These are phyloP conservation scores for Curvularia eragrostidis DNA, from an alignment of 2,329 filamentous ascomycete genomes.

Conservation along the genomic window DNA sequence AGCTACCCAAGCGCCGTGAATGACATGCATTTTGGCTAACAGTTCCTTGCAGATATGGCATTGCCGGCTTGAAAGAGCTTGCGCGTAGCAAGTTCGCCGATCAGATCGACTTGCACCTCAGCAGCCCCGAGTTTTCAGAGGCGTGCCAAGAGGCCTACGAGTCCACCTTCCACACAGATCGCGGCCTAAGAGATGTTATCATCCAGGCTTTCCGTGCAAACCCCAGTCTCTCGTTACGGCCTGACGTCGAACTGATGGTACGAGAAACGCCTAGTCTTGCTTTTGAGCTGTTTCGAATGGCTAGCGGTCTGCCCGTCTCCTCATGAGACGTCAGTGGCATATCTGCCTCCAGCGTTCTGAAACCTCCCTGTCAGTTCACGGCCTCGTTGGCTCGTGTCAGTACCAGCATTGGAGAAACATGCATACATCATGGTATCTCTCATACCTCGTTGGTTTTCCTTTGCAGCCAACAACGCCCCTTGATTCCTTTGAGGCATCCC, in stretches of 20 bases:
- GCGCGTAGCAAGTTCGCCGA: slow-evolving; percentile 56
- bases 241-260: slow-evolving; percentile 55
- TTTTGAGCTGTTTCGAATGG: slow-evolving; percentile 58
- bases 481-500: background rate
- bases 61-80: slow-evolving; percentile 55
- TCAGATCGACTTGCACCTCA: slow-evolving; percentile 53
- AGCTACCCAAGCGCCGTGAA: slow-evolving; percentile 12
- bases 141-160: slow-evolving; percentile 59
- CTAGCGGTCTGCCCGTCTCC: slow-evolving; percentile 53
- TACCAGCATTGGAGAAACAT: slow-evolving; percentile 4
- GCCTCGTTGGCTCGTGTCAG: background rate
- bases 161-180: slow-evolving; percentile 57
- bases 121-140: slow-evolving; percentile 55
- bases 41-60: slow-evolving; percentile 51
- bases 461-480: slow-evolving; percentile 5
- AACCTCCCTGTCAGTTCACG: background rate
- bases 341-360: background rate
- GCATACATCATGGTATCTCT: slow-evolving; percentile 3
- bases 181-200: slow-evolving; percentile 57
- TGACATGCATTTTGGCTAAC: slow-evolving; percentile 33
- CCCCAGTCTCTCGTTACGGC: slow-evolving; percentile 54
- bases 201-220: slow-evolving; percentile 57
- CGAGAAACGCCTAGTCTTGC: slow-evolving; percentile 56
- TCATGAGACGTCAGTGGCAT: slow-evolving; percentile 27
- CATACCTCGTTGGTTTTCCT: slow-evolving; percentile 3